Evolutionary conservation across 176 grass and related monocot genomes (phyloP), one percentile per base, ranked within the genome.

Genomic region (Metroxylon sagu): DNA sequence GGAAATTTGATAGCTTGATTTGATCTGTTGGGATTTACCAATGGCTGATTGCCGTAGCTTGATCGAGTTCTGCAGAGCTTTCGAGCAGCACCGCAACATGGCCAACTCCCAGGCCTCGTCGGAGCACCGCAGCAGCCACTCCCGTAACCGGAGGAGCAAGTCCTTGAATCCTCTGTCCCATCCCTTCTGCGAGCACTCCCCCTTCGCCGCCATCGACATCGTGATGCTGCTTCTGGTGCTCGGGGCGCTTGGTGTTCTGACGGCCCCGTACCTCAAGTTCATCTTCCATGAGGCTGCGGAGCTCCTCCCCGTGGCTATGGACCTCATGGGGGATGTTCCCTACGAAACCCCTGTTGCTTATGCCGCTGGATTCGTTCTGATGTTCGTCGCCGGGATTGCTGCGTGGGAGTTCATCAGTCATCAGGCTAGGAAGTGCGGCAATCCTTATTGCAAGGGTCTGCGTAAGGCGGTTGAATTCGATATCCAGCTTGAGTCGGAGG

Each of bases 1-100:
- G 35, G 12, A 39, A 39, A 43, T 3, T 43, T 43, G 35, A 2
- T 43, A 43, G 35, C 5, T 43, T 0, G 35, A 35, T 35, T 43
- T 2, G 35, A 35, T 35, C 35, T 43, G 35, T 43, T 43, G 35
- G 35, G 35, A 43, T 43, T 43, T 43, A 43, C 1, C 26, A 18
- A 97, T 97, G 92, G 92, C 83, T 18, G 87, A 97, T 65, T 97
- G 92, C 78, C 83, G 92, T 72, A 97, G 92, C 74, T 78, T 97
- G 72, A 83, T 91, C 75, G 92, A 97, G 85, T 97, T 97, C 81
- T 86, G 89, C 29, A 80, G 92, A 30, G 83, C 84, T 27, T 97
- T 97, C 75, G 92, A 97, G 81, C 87, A 91, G 49, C 92, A 91
- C 62, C 92, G 87, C 16, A 66, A 61, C 53, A 58, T 63, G 28